Percentiles rank a stretch among this genome's conserved stretches.
Evolutionary conservation across 345 rosid species (phyloP).

Genomic region (Trapa bicornis): DNA sequence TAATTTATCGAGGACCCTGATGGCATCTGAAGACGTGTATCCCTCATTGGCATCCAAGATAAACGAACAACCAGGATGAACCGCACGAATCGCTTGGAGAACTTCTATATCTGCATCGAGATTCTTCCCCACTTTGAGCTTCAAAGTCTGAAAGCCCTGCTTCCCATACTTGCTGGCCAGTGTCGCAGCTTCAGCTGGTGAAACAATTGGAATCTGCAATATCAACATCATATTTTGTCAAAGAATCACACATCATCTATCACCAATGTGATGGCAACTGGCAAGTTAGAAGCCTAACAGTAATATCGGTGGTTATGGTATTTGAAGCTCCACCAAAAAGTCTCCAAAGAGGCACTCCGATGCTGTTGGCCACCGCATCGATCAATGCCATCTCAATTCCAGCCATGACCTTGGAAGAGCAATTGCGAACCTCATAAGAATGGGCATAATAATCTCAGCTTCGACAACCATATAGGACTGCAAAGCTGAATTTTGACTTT

Average conservation of each 20-base stretch:
- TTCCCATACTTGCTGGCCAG: conserved; percentile 59
- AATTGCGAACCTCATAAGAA: background rate
- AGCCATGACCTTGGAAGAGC: conserved; percentile 52
- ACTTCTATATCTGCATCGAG: conserved; percentile 61
- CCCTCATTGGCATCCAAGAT: conserved; percentile 98
- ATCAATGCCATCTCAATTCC: conserved; percentile 92
- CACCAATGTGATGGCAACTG: conserved; percentile 11
- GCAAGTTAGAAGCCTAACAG: conserved; percentile 42
- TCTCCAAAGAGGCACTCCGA: conserved; percentile 60
- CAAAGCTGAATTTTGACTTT: background rate
- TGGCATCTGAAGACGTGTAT: conserved; percentile 59
- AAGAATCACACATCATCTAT: background rate
- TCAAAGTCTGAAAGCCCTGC: conserved; percentile 72
- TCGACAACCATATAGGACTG: background rate
- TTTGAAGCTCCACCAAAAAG: conserved; percentile 76
- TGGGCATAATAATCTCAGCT: background rate
- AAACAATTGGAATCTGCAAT: conserved; percentile 84
- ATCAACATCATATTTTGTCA: background rate
- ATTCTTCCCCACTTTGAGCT: conserved; percentile 90
- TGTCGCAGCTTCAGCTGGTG: conserved; percentile 58
- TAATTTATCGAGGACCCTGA: conserved; percentile 65
- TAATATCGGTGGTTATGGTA: conserved; percentile 67
- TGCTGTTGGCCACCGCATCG: conserved; percentile 74
- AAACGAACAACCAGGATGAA: conserved; percentile 60
- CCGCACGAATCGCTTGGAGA: conserved; percentile 73